A percentile compares a stretch with the other conserved stretches of the same genome.
Evolutionary conservation across 2,329 filamentous ascomycete genomes (phyloP).

Genomic region (Ascochyta koolunga): DNA sequence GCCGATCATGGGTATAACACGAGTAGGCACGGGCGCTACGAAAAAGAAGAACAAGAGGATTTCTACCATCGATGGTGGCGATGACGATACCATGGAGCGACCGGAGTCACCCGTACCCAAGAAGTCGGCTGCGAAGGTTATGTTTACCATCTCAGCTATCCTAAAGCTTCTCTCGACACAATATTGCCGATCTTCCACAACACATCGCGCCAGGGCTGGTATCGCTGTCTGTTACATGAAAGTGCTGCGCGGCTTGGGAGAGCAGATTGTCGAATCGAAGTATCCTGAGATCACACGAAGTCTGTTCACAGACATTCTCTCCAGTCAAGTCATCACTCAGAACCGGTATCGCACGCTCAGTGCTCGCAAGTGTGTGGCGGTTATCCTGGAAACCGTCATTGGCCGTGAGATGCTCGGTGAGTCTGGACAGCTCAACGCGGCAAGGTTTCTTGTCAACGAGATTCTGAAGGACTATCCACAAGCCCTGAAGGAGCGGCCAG

Average conservation of each 20-base stretch:
- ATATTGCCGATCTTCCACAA: conserved; percentile 78
- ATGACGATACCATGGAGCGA: conserved; percentile 71
- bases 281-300: conserved; percentile 83
- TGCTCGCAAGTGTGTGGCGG: conserved; percentile 82
- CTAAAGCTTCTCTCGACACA: conserved; percentile 79
- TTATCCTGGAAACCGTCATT: conserved; percentile 82
- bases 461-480: conserved; percentile 95
- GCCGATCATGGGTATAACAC: conserved; percentile 55
- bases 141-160: conserved; percentile 77
- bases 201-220: conserved; percentile 79
- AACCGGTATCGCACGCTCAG: conserved; percentile 89
- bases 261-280: conserved; percentile 80
- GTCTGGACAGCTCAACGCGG: conserved; percentile 82
- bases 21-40: conserved; percentile 49
- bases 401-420: conserved; percentile 84
- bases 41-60: conserved; percentile 78
- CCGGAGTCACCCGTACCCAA: conserved; percentile 78
- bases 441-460: conserved; percentile 81
- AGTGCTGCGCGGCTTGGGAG: conserved; percentile 77
- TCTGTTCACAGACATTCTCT: conserved; percentile 79
- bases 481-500: conserved; percentile 80
- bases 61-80: conserved; percentile 67
- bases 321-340: conserved; percentile 74
- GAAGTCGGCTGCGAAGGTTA: conserved; percentile 72
- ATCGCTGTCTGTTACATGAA: conserved; percentile 87